Conservation (phyloP, 768 basidiomycete species). For the Naganishia onofrii region DNA sequence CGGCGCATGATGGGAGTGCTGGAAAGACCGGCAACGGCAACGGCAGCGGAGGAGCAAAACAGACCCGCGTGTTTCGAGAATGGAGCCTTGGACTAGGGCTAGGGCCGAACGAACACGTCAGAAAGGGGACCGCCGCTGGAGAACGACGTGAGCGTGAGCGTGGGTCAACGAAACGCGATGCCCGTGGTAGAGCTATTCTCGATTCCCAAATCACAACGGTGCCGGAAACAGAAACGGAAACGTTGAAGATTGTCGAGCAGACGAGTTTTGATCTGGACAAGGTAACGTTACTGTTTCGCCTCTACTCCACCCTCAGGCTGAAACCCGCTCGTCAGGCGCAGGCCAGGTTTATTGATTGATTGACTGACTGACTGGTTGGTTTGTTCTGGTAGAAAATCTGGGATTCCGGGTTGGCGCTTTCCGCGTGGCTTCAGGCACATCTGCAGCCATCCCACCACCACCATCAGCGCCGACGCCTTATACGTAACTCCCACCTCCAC, state of each 20-base stretch:
- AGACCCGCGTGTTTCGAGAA: slow-evolving; percentile 26
- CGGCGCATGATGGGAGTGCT: too few relatives aligned
- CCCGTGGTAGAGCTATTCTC: slow-evolving; percentile 14
- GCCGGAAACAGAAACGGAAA: slow-evolving; percentile 37
- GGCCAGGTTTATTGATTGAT: too few relatives aligned
- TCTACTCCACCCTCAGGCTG: too few relatives aligned
- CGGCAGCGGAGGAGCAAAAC: slow-evolving; percentile 52
- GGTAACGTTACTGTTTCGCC: too few relatives aligned
- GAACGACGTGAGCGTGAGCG: too few relatives aligned
- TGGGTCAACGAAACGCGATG: slow-evolving; percentile 12
- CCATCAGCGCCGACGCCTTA: too few relatives aligned
- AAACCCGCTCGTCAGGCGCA: too few relatives aligned
- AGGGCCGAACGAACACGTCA: background rate
- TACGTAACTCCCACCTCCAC: too few relatives aligned
- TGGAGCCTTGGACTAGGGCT: background rate
- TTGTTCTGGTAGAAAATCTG: slow-evolving; percentile 73
- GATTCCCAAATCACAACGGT: too few relatives aligned
- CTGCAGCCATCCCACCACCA: background rate
- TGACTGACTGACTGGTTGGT: background rate
- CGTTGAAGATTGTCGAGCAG: slow-evolving; percentile 67
- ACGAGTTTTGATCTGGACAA: slow-evolving; percentile 92
- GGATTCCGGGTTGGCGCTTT: slow-evolving; percentile 86
- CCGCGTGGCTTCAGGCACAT: slow-evolving; percentile 65
- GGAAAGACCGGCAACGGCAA: slow-evolving; percentile 59
- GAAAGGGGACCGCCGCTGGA: background rate